Base-by-base conservation (phyloP, 345 rosid genomes). In the Populus ilicifolia region DNA sequence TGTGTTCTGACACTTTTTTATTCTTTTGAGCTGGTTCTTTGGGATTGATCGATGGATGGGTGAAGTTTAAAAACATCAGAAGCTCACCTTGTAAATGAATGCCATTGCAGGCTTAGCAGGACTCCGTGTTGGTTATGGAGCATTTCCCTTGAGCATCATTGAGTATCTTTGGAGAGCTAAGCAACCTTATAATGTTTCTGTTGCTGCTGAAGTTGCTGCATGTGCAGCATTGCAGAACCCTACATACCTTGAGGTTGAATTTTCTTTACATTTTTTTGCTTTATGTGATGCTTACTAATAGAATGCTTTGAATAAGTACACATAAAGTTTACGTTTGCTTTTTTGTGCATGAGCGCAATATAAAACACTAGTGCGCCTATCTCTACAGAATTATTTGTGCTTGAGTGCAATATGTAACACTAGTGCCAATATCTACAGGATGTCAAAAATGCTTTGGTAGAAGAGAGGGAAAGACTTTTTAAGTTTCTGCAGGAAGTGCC, bases 181-280 rank as follows among this genome's bases (percentile, higher is more conserved):
- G 66, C 97, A 93, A 36, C 99, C 98, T 25, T 96, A 93, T 67
- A 96, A 93, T 77, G 99, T 96, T 65, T 93, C 99, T 25, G 97
- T 96, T 74, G 91, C 98, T 63, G 97, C 97, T 36, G 98, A 93
- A 90, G 89, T 93, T 79, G 85, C 99, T 80, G 97, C 97, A 7
- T 91, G 94, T 80, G 94, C 97, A 68, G 97, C 98, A 23, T 83
- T 93, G 76, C 83, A 88, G 81, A 90, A 96, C 48, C 89, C 89
- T 14, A 66, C 85, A 8, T 96, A 96, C 86, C 84, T 93, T 2
- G 90, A 92, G 90, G 97, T 92, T 79, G 61, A 16, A 52, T 50
- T 52, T 82, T 61, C 59, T 76, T 61, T 67, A 44, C 21, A 48
- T 72, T 56, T 48, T 67, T 64, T 23, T 8, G 62, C 39, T 18